Conservation (phyloP, 352 stramenopile species). For the Globisporangium takayamanum region DNA sequence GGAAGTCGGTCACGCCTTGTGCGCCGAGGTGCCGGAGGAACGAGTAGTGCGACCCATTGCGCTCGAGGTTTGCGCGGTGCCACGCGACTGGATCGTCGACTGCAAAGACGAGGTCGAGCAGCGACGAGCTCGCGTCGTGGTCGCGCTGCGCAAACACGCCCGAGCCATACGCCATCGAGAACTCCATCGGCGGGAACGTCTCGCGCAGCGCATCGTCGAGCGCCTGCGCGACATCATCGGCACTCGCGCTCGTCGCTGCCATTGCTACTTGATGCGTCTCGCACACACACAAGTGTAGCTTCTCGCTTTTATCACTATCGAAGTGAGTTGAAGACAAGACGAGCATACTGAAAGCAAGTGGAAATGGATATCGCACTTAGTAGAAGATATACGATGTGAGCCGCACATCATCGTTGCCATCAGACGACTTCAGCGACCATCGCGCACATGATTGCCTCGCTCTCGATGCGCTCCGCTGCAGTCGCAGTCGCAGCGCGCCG, state of each 20-base stretch:
- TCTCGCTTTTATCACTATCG: neutral
- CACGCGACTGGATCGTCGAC: constrained; percentile 75
- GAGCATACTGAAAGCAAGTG: neutral
- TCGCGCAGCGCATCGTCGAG: constrained; percentile 47
- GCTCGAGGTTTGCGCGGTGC: constrained; percentile 75
- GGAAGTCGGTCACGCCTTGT: constrained; percentile 43
- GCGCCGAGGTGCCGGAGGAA: constrained; percentile 67
- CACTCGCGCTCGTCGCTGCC: neutral
- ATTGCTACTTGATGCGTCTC: neutral
- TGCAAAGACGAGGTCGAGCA: constrained; percentile 87
- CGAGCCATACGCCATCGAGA: constrained; percentile 83
- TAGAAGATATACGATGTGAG: neutral
- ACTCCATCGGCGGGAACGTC: constrained; percentile 65
- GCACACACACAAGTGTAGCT: neutral
- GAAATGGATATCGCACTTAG: neutral
- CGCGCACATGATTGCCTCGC: neutral
- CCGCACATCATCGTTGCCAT: neutral
- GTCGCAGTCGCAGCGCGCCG: neutral
- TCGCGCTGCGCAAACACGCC: constrained; percentile 74
- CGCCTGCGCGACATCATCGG: constrained; percentile 11
- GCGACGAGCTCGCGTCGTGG: constrained; percentile 67
- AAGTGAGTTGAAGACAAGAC: neutral
- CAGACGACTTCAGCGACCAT: neutral
- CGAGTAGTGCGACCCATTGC: constrained; percentile 78
- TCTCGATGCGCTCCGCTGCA: neutral